These are phyloP conservation scores for Medicago ruthenica DNA, from an alignment of 306 rosid species.

Conservation along the genomic window DNA sequence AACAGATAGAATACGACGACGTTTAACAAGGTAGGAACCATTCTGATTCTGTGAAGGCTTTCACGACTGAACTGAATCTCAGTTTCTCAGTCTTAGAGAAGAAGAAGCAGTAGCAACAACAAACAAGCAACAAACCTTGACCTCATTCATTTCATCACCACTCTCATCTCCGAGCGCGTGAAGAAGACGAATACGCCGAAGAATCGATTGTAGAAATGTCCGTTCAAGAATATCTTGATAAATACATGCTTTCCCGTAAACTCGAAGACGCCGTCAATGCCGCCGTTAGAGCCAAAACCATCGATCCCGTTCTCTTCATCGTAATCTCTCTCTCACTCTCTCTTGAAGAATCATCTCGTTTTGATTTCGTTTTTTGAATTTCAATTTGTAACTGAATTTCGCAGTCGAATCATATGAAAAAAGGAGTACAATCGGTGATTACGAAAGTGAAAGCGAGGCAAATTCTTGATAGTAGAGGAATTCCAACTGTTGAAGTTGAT, in stretches of 20 bases:
- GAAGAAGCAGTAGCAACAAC: slow-evolving; percentile 2
- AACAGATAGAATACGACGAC: not conserved
- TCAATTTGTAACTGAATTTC: slow-evolving; percentile 10
- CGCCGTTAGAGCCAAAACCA: slow-evolving; percentile 88
- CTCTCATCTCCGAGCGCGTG: not conserved
- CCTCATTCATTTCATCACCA: not conserved
- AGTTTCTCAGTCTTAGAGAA: not conserved
- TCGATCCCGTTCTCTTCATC: slow-evolving; percentile 95
- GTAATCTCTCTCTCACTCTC: slow-evolving; percentile 45
- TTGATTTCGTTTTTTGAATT: not conserved
- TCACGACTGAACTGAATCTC: slow-evolving; percentile 1
- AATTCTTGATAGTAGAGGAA: slow-evolving; percentile 97
- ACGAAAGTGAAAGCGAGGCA: slow-evolving; percentile 86
- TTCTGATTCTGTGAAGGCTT: not conserved
- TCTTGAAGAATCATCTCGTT: not conserved
- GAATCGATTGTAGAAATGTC: slow-evolving; percentile 61
- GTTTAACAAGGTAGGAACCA: not conserved
- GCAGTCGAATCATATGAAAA: slow-evolving; percentile 85
- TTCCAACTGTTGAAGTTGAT: slow-evolving; percentile 95
- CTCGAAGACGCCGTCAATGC: slow-evolving; percentile 99
- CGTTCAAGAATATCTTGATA: slow-evolving; percentile 87
- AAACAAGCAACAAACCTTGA: not conserved
- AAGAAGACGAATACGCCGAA: not conserved
- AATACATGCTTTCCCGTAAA: slow-evolving; percentile 83
- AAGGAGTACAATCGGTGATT: slow-evolving; percentile 74